Percentiles rank a stretch among this genome's conserved stretches.
These are phyloP conservation scores for Talaromyces thailandensis DNA, from an alignment of 495 filamentous ascomycete species.

Conservation along the genomic window DNA sequence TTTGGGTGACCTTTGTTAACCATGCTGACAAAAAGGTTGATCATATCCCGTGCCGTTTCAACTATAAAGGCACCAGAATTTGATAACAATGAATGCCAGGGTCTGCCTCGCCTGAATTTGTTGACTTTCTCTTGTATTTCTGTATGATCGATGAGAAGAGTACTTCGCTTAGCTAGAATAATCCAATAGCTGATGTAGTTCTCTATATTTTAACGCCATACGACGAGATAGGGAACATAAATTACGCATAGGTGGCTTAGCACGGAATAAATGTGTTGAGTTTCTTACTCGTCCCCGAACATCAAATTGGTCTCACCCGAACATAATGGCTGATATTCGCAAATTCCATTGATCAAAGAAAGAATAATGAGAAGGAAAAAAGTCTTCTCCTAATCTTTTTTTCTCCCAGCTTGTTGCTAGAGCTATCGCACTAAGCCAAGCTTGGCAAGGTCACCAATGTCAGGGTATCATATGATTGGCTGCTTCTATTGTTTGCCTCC, in stretches of 20 bases:
- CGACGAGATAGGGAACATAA: not conserved
- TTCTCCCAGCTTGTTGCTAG: not conserved
- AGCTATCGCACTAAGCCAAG: not conserved
- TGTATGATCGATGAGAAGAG: not conserved
- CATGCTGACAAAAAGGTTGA: not conserved
- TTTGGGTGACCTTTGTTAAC: not conserved
- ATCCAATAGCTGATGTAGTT: not conserved
- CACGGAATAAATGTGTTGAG: not conserved
- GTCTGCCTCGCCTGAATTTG: not conserved
- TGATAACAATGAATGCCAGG: not conserved
- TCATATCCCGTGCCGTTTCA: not conserved
- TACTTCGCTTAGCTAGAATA: not conserved
- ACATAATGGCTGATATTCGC: not conserved
- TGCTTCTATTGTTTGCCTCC: not conserved
- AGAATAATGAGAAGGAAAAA: no score
- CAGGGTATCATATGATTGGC: not conserved
- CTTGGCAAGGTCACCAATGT: not conserved
- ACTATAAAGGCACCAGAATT: not conserved
- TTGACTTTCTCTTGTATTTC: not conserved
- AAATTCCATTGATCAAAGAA: not conserved
- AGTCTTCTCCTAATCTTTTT: not conserved
- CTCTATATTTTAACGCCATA: not conserved
- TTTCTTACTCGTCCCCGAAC: not conserved
- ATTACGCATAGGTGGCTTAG: no score
- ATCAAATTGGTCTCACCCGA: not conserved